These are phyloP conservation scores for Boletus subcaerulescens DNA, from an alignment of 768 basidiomycete genomes.

Conservation along the genomic window DNA sequence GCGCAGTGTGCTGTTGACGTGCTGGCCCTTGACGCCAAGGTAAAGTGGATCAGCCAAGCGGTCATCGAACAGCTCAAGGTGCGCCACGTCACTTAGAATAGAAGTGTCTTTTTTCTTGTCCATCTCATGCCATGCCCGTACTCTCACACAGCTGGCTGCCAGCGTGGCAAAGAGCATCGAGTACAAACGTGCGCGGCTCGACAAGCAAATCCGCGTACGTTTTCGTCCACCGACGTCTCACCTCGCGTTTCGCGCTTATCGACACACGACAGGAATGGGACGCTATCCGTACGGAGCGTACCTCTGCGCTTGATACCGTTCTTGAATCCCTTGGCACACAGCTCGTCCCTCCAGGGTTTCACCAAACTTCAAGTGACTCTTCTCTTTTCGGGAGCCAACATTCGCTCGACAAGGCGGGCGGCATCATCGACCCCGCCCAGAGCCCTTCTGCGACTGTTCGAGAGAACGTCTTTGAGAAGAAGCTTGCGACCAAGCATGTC, in stretches of 20 bases:
- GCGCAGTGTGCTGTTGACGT: slow-evolving; percentile 67
- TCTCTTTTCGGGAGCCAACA: slow-evolving; percentile 81
- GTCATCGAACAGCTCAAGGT: slow-evolving; percentile 78
- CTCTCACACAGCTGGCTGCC: slow-evolving; percentile 57
- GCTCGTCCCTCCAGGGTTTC: slow-evolving; percentile 74
- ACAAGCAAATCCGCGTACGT: slow-evolving; percentile 60
- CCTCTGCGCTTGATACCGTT: slow-evolving; percentile 60
- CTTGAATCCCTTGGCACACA: slow-evolving; percentile 73
- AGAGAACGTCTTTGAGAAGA: slow-evolving; percentile 18
- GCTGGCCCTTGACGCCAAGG: slow-evolving; percentile 75
- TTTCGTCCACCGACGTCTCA: not conserved
- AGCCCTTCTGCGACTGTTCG: slow-evolving; percentile 33
- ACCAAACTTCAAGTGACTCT: slow-evolving; percentile 60
- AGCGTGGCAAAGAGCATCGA: slow-evolving; percentile 73
- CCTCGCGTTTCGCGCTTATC: not conserved
- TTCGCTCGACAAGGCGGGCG: slow-evolving; percentile 41
- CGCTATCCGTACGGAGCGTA: slow-evolving; percentile 51
- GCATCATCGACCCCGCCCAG: slow-evolving; percentile 38
- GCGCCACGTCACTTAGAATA: slow-evolving; percentile 8
- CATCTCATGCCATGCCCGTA: not conserved
- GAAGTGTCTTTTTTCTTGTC: too few relatives aligned
- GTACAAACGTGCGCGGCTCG: slow-evolving; percentile 60
- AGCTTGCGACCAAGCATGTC: slow-evolving; percentile 17
- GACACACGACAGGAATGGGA: slow-evolving; percentile 64
- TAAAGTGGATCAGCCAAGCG: slow-evolving; percentile 72